Base-by-base conservation (phyloP, 2,329 filamentous ascomycete genomes). In the Lasiodiplodia sp. region DNA sequence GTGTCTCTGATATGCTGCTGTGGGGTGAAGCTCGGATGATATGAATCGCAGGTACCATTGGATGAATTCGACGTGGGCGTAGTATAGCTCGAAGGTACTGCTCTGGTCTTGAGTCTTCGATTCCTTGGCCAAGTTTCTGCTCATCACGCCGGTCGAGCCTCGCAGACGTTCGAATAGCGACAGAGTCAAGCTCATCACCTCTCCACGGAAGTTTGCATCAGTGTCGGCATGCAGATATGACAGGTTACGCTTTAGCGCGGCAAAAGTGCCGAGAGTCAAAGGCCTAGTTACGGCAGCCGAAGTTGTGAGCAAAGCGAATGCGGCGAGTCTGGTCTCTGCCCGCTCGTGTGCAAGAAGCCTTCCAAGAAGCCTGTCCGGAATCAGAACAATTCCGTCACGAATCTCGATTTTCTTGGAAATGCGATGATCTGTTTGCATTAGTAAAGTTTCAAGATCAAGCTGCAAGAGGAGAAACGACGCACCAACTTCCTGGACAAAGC, bases 1-100 rank as follows among this genome's bases (percentile, higher is more conserved):
- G 73, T 97, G 95, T 7, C 94, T 88, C 76, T 97, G 94, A 75
- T 98, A 99, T 12, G 94, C 96, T 18, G 92, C 89, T 0, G 91
- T 94, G 2, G 94, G 90, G 2, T 88, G 86, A 25, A 99, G 82
- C 73, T 98, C 94, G 47, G 83, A 82, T 66, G 88, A 85, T 6
- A 97, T 79, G 72, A 97, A 96, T 1, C 81, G 75, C 1, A 92
- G 74, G 75, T 95, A 96, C 89, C 92, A 94, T 1, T 78, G 76
- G n/a, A 96, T 72, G 74, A 97, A 97, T 0, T 81, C 78, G 40
- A 86, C 79, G 73, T 90, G 91, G 70, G 83, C 84, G 38, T 79
- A 72, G 80, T 82, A 37, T 6, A 71, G 52, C 40, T 76, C 71
- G 7, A 74, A 34, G 4, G 44, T 52, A 7, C 21, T 70, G 10